Evolutionary conservation across 2,329 filamentous ascomycete genomes (phyloP).

Genomic region (Verticillium nubilum): DNA sequence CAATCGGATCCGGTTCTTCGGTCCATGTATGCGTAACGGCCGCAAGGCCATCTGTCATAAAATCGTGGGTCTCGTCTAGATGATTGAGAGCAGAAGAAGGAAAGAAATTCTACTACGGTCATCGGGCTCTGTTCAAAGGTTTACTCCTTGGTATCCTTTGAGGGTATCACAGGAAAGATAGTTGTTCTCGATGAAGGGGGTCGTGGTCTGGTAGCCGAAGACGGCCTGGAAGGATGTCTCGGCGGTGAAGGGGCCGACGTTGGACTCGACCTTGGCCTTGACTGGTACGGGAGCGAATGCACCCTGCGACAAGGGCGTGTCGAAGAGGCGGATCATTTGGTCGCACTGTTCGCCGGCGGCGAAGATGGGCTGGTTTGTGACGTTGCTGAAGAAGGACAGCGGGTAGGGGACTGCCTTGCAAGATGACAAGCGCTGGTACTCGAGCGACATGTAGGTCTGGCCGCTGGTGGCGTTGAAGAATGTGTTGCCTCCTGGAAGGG

Average conservation of each 20-base stretch:
- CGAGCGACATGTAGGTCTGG: conserved; percentile 8
- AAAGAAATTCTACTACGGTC: background rate
- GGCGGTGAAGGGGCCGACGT: conserved; percentile 18
- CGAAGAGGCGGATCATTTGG: conserved; percentile 37
- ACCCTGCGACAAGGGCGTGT: conserved; percentile 33
- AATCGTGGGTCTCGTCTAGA: background rate
- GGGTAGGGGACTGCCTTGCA: conserved; percentile 23
- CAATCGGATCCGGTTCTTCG: background rate
- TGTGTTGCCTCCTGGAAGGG: conserved; percentile 9
- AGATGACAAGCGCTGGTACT: conserved; percentile 10
- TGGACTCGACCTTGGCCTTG: conserved; percentile 15
- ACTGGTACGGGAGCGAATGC: conserved; percentile 20
- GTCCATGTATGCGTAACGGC: background rate
- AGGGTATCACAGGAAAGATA: conserved; percentile 13
- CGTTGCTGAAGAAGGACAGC: conserved; percentile 38
- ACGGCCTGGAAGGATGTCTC: conserved; percentile 5
- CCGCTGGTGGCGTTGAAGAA: conserved; percentile 12
- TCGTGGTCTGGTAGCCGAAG: conserved; percentile 10
- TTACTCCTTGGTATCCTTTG: conserved; percentile 5
- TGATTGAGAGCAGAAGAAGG: background rate
- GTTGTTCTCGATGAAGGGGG: conserved; percentile 15
- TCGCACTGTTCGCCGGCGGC: conserved; percentile 34
- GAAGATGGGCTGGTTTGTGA: conserved; percentile 50
- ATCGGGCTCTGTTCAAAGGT: background rate
- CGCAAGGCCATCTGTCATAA: background rate